Evolutionary conservation across 192 early-diverging fungal genomes (phyloP), one percentile per base, ranked within the genome.

Genomic region (Chytriomyces hyalinus): DNA sequence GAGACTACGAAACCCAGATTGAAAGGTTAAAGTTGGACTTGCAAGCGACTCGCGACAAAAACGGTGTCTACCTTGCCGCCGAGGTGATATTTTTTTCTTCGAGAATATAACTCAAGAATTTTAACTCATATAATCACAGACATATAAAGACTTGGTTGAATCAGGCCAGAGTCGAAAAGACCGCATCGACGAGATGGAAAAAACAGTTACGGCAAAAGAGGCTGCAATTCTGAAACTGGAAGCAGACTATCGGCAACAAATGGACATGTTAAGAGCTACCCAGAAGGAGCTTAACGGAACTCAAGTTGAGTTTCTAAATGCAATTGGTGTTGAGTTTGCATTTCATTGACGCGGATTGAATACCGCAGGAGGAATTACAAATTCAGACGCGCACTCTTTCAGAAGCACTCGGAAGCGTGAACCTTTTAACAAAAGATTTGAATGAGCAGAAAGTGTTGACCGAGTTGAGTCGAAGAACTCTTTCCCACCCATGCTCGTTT

Each of bases 1-100:
- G 91, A 53, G 94, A 95, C 47, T 93, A 95, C 82, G 87, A 90
- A 59, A 67, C 81, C 44, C 87, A 94, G 65, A 95, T 97, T 57
- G 93, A 95, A 64, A 85, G 92, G 44, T 87, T 97, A 6, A 89
- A 91, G 74, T 78, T 84, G 4, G 95, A 97, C 65, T 80, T 99
- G 69, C 83, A 79, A 71, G 94, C 93, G 0, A 85, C 94, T 0
- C 89, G 95, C 13, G 93, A 96, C 6, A 93, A 92, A 67, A 92
- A 91, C 59, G 97, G 97, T 0, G 90, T 96, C 61, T 97, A 86
- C 67, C 78, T 97, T 63, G 83, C 92, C 0, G 79, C 75, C 4
- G 88, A 87, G 69, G 83, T 84, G 67, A 36, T 47, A 24, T 2
- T 22, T 24, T 76, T 49, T 64, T 46, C n/a, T 50, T 63, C 20